Conservation (phyloP, 164 flowering plant species). For the Chimonanthus praecox region DNA sequence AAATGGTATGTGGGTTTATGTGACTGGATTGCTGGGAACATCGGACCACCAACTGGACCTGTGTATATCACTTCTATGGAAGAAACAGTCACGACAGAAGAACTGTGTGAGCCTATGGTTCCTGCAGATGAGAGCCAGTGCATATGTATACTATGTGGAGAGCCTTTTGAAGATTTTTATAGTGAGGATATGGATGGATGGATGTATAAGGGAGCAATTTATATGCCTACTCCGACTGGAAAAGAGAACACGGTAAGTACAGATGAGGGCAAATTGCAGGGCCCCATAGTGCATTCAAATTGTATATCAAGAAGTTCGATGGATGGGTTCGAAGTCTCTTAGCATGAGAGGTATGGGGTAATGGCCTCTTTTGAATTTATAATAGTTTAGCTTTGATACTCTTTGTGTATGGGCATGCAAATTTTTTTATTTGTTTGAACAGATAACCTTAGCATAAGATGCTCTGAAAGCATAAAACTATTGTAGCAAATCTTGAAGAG, state of each 20-base stretch:
- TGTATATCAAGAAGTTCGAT: slow-evolving; percentile 54
- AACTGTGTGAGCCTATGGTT: slow-evolving; percentile 44
- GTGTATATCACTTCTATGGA: slow-evolving; percentile 11
- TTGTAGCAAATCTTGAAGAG: no score
- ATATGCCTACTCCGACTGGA: slow-evolving; percentile 26
- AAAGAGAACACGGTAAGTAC: slow-evolving; percentile 17
- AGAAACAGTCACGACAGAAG: slow-evolving; percentile 16
- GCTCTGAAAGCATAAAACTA: no score
- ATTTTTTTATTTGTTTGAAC: no score
- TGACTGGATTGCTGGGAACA: slow-evolving; percentile 53
- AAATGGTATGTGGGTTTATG: slow-evolving; percentile 50
- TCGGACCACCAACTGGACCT: slow-evolving; percentile 13
- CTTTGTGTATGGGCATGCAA: neutral
- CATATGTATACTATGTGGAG: slow-evolving; percentile 78
- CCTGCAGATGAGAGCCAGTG: slow-evolving; percentile 86
- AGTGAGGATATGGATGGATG: slow-evolving; percentile 54
- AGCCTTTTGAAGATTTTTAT: slow-evolving; percentile 81
- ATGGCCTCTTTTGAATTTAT: neutral
- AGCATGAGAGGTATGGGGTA: slow-evolving; percentile 2
- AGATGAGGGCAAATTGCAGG: slow-evolving; percentile 25
- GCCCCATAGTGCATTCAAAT: slow-evolving; percentile 65
- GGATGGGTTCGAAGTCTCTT: slow-evolving; percentile 40
- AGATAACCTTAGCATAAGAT: no score
- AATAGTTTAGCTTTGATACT: neutral
- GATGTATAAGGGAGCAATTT: slow-evolving; percentile 82